A percentile compares a stretch with the other conserved stretches of the same genome.
These are phyloP conservation scores for Pleoardoris graminearum DNA, from an alignment of 2,329 filamentous ascomycete species.

Conservation along the genomic window DNA sequence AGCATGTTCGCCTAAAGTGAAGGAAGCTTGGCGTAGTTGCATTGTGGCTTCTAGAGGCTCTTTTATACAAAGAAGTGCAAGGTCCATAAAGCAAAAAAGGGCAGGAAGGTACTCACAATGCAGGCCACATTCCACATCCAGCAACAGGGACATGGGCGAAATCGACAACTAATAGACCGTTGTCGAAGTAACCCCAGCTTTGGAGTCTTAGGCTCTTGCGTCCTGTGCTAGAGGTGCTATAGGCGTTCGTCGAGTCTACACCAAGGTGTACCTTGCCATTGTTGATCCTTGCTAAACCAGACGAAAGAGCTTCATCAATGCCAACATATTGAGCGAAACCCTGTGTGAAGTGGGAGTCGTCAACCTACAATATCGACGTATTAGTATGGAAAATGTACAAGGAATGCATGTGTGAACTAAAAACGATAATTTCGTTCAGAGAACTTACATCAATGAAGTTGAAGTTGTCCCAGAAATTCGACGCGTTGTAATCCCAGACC, in stretches of 20 bases:
- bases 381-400: background rate
- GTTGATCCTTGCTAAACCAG: conserved; percentile 20
- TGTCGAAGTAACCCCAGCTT: conserved; percentile 24
- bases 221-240: conserved; percentile 13
- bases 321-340: conserved; percentile 29
- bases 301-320: conserved; percentile 18
- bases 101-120: conserved; percentile 35
- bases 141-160: conserved; percentile 33
- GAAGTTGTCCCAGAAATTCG: conserved; percentile 26
- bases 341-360: conserved; percentile 17
- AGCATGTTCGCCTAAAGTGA: background rate
- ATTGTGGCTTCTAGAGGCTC: no score
- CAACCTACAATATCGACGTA: background rate
- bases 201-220: conserved; percentile 32
- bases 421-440: background rate
- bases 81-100: no score
- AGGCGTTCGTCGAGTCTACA: conserved; percentile 25
- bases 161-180: conserved; percentile 33
- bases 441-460: conserved; percentile 17
- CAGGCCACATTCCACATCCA: conserved; percentile 38
- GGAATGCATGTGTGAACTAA: background rate
- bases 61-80: no score
- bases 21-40: no score
- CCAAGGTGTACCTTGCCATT: conserved; percentile 26
- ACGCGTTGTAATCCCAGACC: conserved; percentile 15